These are phyloP conservation scores for Ophiocordyceps robertsii DNA, from an alignment of 2,329 filamentous ascomycete species.

Conservation along the genomic window DNA sequence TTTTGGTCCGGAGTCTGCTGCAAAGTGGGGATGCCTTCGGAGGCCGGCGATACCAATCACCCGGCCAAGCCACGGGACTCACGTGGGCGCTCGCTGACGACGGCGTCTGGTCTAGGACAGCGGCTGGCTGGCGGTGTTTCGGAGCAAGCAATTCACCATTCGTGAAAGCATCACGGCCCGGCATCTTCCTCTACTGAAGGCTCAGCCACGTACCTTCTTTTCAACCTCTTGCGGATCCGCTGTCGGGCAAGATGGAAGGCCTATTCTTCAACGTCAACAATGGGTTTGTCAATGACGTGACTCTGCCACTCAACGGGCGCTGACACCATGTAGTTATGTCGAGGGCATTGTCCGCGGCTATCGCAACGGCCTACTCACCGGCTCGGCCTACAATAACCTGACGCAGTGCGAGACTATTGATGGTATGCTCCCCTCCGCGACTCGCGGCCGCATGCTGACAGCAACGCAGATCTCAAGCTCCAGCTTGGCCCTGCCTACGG, in stretches of 20 bases:
- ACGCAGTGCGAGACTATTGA: constrained; percentile 97
- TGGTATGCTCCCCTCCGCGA: constrained; percentile 34
- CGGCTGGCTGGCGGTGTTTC: not conserved
- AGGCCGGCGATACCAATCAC: constrained; percentile 11
- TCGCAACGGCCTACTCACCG: constrained; percentile 81
- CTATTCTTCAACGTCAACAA: constrained; percentile 91
- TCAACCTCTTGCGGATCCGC: too few relatives aligned
- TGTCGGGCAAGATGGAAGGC: constrained; percentile 76
- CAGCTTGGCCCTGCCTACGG: constrained; percentile 94
- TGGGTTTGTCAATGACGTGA: constrained; percentile 43
- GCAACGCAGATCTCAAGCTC: constrained; percentile 75
- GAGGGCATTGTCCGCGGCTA: constrained; percentile 97
- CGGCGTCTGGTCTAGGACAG: not conserved
- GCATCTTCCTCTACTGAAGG: not conserved
- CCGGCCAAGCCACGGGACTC: constrained; percentile 10
- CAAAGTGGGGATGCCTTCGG: constrained; percentile 12
- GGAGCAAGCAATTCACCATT: not conserved
- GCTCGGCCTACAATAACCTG: constrained; percentile 86
- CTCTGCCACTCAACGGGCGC: constrained; percentile 10
- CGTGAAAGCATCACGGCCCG: not conserved
- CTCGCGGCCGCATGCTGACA: not conserved
- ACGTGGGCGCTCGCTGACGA: constrained; percentile 5
- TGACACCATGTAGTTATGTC: constrained; percentile 56
- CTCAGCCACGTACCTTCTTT: not conserved
- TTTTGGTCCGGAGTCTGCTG: constrained; percentile 20